A percentile compares a stretch with the other conserved stretches of the same genome.
These are phyloP conservation scores for Nothophaeocryptopus gaeumannii DNA, from an alignment of 2,329 filamentous ascomycete species.

Conservation along the genomic window DNA sequence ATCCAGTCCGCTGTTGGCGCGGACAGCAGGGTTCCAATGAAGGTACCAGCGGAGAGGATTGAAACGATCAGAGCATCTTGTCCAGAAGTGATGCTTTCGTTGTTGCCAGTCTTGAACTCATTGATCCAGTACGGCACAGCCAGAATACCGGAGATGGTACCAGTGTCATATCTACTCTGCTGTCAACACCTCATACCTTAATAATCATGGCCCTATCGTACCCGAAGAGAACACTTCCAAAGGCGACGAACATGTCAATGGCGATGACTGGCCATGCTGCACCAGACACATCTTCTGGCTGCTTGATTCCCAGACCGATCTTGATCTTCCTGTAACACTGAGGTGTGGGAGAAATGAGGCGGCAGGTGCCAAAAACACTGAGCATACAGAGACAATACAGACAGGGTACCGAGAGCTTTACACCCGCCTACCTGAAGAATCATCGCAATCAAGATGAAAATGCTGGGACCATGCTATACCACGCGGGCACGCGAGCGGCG, in stretches of 20 bases:
- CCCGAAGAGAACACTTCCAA: slow-evolving; percentile 32
- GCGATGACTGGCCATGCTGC: slow-evolving; percentile 44
- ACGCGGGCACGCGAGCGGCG: too few relatives aligned
- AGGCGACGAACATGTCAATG: slow-evolving; percentile 42
- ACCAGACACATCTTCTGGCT: slow-evolving; percentile 19
- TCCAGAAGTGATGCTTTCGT: slow-evolving; percentile 42
- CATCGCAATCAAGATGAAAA: too few relatives aligned
- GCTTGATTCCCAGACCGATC: slow-evolving; percentile 20
- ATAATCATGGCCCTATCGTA: slow-evolving; percentile 26
- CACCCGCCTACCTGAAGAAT: too few relatives aligned
- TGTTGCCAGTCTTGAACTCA: slow-evolving; percentile 32
- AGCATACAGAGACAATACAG: not conserved
- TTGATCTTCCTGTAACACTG: not conserved
- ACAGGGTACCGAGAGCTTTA: too few relatives aligned
- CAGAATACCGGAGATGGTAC: slow-evolving; percentile 45
- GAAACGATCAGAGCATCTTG: slow-evolving; percentile 73
- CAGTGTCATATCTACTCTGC: slow-evolving; percentile 6
- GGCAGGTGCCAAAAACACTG: not conserved
- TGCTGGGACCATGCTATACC: too few relatives aligned
- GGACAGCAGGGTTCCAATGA: slow-evolving; percentile 67
- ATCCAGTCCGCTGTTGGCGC: slow-evolving; percentile 68
- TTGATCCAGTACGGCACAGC: slow-evolving; percentile 23
- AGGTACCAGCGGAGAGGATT: slow-evolving; percentile 77
- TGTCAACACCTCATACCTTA: not conserved
- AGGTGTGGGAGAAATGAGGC: not conserved